Conservation (phyloP, 2,329 filamentous ascomycete species). For the Colletotrichum orchidophilum region DNA sequence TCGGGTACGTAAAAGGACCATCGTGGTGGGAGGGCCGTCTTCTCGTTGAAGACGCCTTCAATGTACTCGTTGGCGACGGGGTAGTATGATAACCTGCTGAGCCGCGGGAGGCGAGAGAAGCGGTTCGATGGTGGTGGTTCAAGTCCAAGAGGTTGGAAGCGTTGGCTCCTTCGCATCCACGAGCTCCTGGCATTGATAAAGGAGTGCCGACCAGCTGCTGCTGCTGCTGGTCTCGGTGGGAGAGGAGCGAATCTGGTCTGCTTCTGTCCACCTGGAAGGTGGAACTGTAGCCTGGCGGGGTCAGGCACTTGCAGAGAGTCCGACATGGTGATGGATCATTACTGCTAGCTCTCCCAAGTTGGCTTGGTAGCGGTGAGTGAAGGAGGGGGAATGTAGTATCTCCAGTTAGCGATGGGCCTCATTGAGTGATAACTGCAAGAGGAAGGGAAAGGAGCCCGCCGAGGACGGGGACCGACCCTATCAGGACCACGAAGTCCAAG, state of each 20-base stretch:
- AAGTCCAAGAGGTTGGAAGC: not conserved
- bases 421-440: constrained; percentile 27
- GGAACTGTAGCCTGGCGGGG: constrained; percentile 18
- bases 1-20: constrained; percentile 36
- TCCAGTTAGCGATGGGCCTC: constrained; percentile 25
- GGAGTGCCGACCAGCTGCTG: constrained; percentile 7
- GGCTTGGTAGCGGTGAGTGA: not conserved
- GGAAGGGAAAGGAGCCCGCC: constrained; percentile 1
- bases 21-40: constrained; percentile 32
- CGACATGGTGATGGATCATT: constrained; percentile 12
- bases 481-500: not conserved
- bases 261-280: constrained; percentile 15
- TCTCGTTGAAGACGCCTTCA: constrained; percentile 33
- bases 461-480: constrained; percentile 12
- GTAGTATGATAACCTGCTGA: constrained; percentile 30
- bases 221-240: constrained; percentile 15
- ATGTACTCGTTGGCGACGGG: constrained; percentile 35
- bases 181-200: constrained; percentile 24
- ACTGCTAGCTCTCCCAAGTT: constrained; percentile 16
- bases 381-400: not conserved
- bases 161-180: constrained; percentile 30
- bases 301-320: constrained; percentile 24
- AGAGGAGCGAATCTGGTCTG: constrained; percentile 31
- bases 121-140: not conserved
- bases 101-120: constrained; percentile 20